Conservation (phyloP, 768 basidiomycete species). For the Phlebiopsis flavidoalba region DNA sequence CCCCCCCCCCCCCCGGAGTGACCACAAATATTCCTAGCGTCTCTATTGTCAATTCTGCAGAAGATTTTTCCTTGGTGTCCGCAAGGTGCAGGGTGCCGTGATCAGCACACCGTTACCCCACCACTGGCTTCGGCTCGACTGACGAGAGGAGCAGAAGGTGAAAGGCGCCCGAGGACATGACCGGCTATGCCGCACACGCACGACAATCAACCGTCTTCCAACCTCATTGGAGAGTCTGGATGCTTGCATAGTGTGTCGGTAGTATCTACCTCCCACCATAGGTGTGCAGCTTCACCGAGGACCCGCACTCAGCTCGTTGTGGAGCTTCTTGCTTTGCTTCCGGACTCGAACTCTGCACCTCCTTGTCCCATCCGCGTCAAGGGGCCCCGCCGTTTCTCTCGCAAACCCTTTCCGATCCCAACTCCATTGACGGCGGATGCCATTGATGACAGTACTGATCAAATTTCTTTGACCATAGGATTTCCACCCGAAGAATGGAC, state of each 20-base stretch:
- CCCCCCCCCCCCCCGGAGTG: too few species aligned
- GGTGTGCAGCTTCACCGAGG: slow-evolving; percentile 39
- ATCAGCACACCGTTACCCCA: slow-evolving; percentile 78
- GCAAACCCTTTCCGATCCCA: slow-evolving; percentile 41
- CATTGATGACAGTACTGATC: slow-evolving; percentile 78
- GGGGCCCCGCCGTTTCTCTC: slow-evolving; percentile 72
- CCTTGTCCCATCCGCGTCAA: slow-evolving; percentile 69
- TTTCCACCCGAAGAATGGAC: slow-evolving; percentile 98
- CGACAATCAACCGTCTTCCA: slow-evolving; percentile 81
- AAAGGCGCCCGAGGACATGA: slow-evolving; percentile 64
- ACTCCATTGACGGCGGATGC: slow-evolving; percentile 60
- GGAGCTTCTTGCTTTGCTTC: slow-evolving; percentile 80
- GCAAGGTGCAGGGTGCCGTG: slow-evolving; percentile 73
- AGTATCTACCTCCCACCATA: slow-evolving; percentile 43
- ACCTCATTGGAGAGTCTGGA: slow-evolving; percentile 80
- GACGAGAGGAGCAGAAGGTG: slow-evolving; percentile 58
- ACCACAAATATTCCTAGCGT: slow-evolving; percentile 65
- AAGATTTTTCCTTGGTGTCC: slow-evolving; percentile 87
- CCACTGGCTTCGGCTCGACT: slow-evolving; percentile 73
- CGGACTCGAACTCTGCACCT: slow-evolving; percentile 64
- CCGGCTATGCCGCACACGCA: slow-evolving; percentile 74
- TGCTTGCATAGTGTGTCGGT: too few species aligned
- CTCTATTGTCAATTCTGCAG: slow-evolving; percentile 77
- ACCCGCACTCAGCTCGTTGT: slow-evolving; percentile 79
- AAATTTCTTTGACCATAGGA: slow-evolving; percentile 93